Evolutionary conservation across 129 eudicot genomes (phyloP).

Genomic region (Pittosporum tobira): DNA sequence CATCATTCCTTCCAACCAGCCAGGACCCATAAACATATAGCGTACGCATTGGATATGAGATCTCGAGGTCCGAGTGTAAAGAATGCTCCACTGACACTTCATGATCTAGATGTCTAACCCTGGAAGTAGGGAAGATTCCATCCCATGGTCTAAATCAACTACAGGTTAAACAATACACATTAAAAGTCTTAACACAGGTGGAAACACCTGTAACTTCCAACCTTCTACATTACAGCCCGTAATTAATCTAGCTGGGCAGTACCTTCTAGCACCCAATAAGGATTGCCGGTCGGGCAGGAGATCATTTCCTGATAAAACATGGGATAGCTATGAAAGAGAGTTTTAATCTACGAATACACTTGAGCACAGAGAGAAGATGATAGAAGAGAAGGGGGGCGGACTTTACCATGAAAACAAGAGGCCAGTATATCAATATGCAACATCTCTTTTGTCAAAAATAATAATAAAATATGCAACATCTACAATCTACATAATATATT

Average conservation of each 20-base stretch:
- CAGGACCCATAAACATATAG: no score
- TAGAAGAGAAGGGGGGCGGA: neutral
- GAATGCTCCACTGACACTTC: neutral
- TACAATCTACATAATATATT: no score
- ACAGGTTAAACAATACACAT: neutral
- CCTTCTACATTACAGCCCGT: neutral
- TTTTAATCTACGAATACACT: no score
- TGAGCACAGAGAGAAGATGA: neutral
- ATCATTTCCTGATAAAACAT: no score
- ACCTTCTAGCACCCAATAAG: no score
- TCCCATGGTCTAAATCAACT: neutral
- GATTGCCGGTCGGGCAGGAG: no score
- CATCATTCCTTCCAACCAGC: slow-evolving; percentile 1
- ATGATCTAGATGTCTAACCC: neutral
- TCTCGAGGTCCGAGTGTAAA: neutral
- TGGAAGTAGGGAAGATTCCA: neutral
- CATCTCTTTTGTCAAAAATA: no score
- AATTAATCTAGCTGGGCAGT: no score
- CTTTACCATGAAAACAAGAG: neutral
- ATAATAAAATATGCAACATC: no score
- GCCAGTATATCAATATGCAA: neutral
- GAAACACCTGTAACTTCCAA: neutral
- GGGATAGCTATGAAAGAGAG: no score
- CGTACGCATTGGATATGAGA: neutral
- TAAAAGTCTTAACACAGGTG: neutral